A percentile compares a stretch with the other conserved stretches of the same genome.
These are phyloP conservation scores for Jimgerdemannia flammicorona DNA, from an alignment of 192 early-diverging fungal species.

Conservation along the genomic window DNA sequence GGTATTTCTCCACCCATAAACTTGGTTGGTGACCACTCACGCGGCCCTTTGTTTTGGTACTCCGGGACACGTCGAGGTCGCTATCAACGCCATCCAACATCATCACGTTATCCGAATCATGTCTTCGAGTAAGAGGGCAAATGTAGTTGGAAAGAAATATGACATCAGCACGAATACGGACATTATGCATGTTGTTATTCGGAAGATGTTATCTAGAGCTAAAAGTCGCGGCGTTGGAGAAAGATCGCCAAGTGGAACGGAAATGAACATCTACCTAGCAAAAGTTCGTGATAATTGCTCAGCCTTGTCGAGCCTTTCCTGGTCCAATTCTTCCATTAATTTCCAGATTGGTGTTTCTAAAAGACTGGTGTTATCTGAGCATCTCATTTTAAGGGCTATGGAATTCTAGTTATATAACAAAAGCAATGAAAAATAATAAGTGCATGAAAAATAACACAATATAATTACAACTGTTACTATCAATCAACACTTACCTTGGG, in stretches of 20 bases:
- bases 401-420: background rate
- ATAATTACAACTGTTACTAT: too few relatives aligned
- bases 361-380: background rate
- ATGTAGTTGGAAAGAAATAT: too few relatives aligned
- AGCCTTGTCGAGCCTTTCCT: background rate
- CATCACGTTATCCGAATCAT: background rate
- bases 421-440: background rate
- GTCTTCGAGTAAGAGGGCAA: too few relatives aligned
- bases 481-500: background rate
- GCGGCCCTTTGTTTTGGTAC: background rate
- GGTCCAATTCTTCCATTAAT: constrained; percentile 9
- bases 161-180: too few relatives aligned
- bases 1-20: constrained; percentile 92
- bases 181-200: too few relatives aligned
- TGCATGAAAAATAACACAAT: too few relatives aligned
- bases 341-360: constrained; percentile 16
- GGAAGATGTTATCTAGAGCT: too few relatives aligned
- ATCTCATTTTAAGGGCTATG: background rate
- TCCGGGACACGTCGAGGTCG: constrained; percentile 7
- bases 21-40: constrained; percentile 4
- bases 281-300: background rate
- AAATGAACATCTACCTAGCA: background rate
- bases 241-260: too few relatives aligned
- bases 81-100: constrained; percentile 6
- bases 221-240: too few relatives aligned